A percentile compares a stretch with the other conserved stretches of the same genome.
Evolutionary conservation across 768 basidiomycete genomes (phyloP).

Genomic region (Daedaleopsis sinensis): DNA sequence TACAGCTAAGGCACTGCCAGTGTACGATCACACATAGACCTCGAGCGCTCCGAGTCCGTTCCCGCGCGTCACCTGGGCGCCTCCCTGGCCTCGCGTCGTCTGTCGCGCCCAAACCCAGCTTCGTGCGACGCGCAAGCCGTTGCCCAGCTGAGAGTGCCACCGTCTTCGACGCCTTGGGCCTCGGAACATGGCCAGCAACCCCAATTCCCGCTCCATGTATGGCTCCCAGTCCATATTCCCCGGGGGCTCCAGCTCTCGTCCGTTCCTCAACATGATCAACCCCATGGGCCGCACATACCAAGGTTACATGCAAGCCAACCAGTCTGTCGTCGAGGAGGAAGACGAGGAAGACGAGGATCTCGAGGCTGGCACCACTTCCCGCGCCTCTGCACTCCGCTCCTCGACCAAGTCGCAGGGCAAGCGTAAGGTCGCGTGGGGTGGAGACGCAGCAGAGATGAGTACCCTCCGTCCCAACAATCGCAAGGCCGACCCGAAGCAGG

Average conservation of each 20-base stretch:
- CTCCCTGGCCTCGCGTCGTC: neutral
- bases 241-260: constrained; percentile 62
- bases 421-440: constrained; percentile 62
- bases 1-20: too few species aligned
- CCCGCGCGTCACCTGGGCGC: neutral
- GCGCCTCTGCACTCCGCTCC: constrained; percentile 37
- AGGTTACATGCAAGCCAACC: constrained; percentile 76
- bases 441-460: constrained; percentile 56
- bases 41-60: neutral
- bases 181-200: constrained; percentile 18
- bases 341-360: constrained; percentile 59
- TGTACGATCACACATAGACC: too few species aligned
- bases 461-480: constrained; percentile 73
- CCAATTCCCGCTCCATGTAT: constrained; percentile 31
- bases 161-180: neutral
- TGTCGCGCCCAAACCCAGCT: neutral
- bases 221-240: constrained; percentile 40
- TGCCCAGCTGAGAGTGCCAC: neutral
- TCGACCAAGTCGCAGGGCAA: constrained; percentile 43
- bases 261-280: constrained; percentile 83
- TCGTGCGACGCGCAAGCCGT: constrained; percentile 6
- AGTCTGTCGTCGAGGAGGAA: constrained; percentile 73
- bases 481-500: constrained; percentile 61
- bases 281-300: constrained; percentile 75
- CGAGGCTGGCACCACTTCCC: constrained; percentile 58